phyloP scores from a whole-genome alignment of 192 early-diverging fungal species.

The Coemansia sp. region DNA sequence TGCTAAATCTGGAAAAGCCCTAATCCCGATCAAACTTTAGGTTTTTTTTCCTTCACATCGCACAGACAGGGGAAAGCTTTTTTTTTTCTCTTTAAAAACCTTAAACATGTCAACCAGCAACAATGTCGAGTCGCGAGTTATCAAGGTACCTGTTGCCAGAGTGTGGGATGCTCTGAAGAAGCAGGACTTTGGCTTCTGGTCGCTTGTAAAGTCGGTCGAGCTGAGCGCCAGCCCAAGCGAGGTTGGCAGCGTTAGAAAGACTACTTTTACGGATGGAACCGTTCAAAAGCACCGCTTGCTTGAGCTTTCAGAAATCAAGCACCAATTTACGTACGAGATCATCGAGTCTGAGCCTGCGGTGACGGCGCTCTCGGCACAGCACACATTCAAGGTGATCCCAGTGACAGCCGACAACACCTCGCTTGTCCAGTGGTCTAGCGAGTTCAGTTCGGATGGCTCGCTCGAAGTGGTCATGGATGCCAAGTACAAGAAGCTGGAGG shows the following conservation, averaged over 20 bases:
- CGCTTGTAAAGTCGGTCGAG: slow-evolving; percentile 45
- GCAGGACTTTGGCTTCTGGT: slow-evolving; percentile 51
- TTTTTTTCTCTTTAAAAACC: too few relatives aligned
- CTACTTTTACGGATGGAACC: slow-evolving; percentile 57
- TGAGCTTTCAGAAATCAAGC: slow-evolving; percentile 53
- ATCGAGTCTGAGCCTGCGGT: slow-evolving; percentile 56
- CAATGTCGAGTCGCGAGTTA: slow-evolving; percentile 45
- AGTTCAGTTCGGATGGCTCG: slow-evolving; percentile 55
- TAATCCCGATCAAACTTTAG: background rate
- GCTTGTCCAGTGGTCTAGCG: slow-evolving; percentile 62
- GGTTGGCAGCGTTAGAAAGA: slow-evolving; percentile 55
- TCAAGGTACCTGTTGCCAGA: slow-evolving; percentile 34
- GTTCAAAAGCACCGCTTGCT: slow-evolving; percentile 57
- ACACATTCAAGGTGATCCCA: slow-evolving; percentile 51
- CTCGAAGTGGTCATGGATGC: slow-evolving; percentile 53
- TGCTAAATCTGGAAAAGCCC: background rate
- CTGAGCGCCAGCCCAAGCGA: slow-evolving; percentile 22
- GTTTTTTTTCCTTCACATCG: background rate
- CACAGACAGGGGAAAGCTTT: too few relatives aligned
- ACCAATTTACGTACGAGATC: slow-evolving; percentile 58
- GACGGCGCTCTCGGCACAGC: slow-evolving; percentile 54
- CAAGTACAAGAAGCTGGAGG: slow-evolving; percentile 62
- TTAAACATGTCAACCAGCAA: slow-evolving; percentile 20
- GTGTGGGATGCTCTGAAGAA: slow-evolving; percentile 35
- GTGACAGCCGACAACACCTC: slow-evolving; percentile 56